Evolutionary conservation across 2,329 filamentous ascomycete species (phyloP).

Genomic region (Dactylonectria macrodidyma): DNA sequence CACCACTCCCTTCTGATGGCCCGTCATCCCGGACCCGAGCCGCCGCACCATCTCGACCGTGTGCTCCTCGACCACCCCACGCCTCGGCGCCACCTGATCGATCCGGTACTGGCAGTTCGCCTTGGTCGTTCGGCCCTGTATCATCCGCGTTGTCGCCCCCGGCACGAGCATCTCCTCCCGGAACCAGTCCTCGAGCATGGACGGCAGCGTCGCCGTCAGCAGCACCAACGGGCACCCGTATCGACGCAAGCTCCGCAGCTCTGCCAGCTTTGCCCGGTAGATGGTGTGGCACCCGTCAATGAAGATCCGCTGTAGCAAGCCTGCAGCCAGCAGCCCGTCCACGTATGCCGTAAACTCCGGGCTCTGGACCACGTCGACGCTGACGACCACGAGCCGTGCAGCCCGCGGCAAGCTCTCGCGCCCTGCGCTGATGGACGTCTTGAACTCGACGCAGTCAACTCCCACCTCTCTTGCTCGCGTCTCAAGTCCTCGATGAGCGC

Average conservation of each 20-base stretch:
- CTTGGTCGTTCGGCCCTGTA: constrained; percentile 1
- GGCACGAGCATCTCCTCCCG: constrained; percentile 6
- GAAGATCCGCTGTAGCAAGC: constrained; percentile 13
- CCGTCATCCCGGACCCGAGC: neutral
- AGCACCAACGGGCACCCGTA: constrained; percentile 2
- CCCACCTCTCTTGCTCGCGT: constrained; percentile 1
- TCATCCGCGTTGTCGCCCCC: neutral
- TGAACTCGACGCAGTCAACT: constrained; percentile 8
- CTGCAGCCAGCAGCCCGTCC: neutral
- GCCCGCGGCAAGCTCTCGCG: constrained; percentile 8
- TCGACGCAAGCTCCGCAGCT: constrained; percentile 7
- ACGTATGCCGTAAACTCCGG: neutral
- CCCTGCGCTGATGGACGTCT: neutral
- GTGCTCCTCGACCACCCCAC: neutral
- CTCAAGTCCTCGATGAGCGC: constrained; percentile 13
- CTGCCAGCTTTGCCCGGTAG: constrained; percentile 2
- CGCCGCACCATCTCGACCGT: neutral
- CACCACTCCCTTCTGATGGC: neutral
- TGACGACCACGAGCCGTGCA: neutral
- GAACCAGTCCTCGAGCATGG: constrained; percentile 8
- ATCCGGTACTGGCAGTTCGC: constrained; percentile 1
- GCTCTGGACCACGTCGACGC: constrained; percentile 6
- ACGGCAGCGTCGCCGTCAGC: constrained; percentile 2
- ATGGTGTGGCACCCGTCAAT: constrained; percentile 8
- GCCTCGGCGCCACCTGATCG: neutral